Evolutionary conservation across 2,329 filamentous ascomycete species (phyloP).

Genomic region (Alternaria triticina): DNA sequence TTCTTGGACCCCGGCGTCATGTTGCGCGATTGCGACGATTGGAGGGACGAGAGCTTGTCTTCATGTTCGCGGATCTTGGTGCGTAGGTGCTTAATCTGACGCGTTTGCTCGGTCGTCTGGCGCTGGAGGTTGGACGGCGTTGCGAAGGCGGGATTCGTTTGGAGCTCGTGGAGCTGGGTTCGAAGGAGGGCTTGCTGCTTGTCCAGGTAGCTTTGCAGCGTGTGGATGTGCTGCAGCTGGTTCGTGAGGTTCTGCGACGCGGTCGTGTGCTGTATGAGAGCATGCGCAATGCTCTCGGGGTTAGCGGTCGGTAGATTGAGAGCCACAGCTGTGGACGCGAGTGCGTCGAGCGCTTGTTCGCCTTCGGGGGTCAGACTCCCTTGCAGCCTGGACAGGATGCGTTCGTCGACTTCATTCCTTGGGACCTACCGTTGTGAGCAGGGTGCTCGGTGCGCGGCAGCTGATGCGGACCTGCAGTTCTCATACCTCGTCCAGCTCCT

Average conservation of each 20-base stretch:
- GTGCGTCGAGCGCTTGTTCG: slow-evolving; percentile 40
- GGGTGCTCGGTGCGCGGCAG: slow-evolving; percentile 6
- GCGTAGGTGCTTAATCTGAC: slow-evolving; percentile 70
- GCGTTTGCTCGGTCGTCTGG: slow-evolving; percentile 76
- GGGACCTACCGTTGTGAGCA: slow-evolving; percentile 26
- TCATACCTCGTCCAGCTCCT: slow-evolving; percentile 55
- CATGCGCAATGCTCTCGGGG: slow-evolving; percentile 41
- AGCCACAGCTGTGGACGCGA: slow-evolving; percentile 46
- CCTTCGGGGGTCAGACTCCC: slow-evolving; percentile 36
- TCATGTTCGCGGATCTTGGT: slow-evolving; percentile 71
- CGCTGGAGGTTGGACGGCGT: slow-evolving; percentile 65
- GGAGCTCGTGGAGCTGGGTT: slow-evolving; percentile 38
- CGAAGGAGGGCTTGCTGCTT: slow-evolving; percentile 41
- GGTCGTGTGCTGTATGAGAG: slow-evolving; percentile 42
- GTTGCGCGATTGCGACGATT: slow-evolving; percentile 25
- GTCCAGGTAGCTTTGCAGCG: slow-evolving; percentile 41
- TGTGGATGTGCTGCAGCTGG: slow-evolving; percentile 41
- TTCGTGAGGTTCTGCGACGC: slow-evolving; percentile 40
- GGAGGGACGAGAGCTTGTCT: slow-evolving; percentile 49
- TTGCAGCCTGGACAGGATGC: slow-evolving; percentile 33
- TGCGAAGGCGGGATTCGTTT: slow-evolving; percentile 44
- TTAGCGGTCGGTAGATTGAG: slow-evolving; percentile 43
- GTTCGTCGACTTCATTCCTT: slow-evolving; percentile 25
- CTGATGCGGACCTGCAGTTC: slow-evolving; percentile 18
- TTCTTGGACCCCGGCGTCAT: slow-evolving; percentile 40